Conservation (phyloP, 441 rosid species). For the Lepidium campestre region DNA sequence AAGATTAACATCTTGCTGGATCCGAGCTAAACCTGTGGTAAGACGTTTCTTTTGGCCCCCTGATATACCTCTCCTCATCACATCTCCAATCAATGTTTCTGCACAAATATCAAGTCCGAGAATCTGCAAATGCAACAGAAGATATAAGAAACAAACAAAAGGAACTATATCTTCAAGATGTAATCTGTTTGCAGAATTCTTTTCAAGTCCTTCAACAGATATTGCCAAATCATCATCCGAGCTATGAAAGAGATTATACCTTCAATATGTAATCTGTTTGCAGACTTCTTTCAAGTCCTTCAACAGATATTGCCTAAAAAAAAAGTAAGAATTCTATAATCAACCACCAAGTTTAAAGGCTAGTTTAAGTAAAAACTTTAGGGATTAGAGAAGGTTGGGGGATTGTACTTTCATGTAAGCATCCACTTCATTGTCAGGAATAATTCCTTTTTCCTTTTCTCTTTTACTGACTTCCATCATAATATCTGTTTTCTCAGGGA, state of each 20-base stretch:
- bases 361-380: background rate
- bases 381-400: background rate
- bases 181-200: conserved; percentile 56
- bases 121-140: conserved; percentile 34
- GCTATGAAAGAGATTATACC: conserved; percentile 28
- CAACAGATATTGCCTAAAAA: conserved; percentile 43
- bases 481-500: conserved; percentile 29
- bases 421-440: conserved; percentile 56
- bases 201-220: conserved; percentile 39
- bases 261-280: conserved; percentile 58
- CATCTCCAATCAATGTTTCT: conserved; percentile 54
- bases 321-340: background rate
- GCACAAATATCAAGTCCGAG: conserved; percentile 61
- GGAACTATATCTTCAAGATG: conserved; percentile 38
- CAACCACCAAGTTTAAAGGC: background rate
- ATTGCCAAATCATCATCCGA: background rate
- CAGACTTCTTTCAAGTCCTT: conserved; percentile 43
- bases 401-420: conserved; percentile 55
- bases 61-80: conserved; percentile 52
- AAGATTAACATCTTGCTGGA: background rate
- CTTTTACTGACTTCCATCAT: conserved; percentile 49
- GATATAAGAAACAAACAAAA: background rate
- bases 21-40: conserved; percentile 43
- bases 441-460: conserved; percentile 50
- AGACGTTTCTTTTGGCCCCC: conserved; percentile 62